Percentiles rank a stretch among this genome's conserved stretches.
Conservation (phyloP, 768 basidiomycete species). For the Antrodiella citrinella region DNA sequence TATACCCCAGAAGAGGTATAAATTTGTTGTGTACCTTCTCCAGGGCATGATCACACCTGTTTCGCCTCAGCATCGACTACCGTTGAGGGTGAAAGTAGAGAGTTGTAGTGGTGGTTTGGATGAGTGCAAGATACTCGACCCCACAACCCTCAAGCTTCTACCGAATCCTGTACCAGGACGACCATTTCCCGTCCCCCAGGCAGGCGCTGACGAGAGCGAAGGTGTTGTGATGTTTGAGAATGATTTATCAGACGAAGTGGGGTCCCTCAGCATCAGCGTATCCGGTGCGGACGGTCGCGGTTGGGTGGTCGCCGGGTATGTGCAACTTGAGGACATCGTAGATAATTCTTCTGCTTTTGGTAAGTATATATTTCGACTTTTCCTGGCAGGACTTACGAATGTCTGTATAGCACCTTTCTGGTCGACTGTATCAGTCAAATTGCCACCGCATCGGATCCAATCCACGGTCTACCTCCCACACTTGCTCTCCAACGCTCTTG, state of each 20-base stretch:
- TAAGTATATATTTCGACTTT: no score
- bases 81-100: constrained; percentile 40
- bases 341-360: constrained; percentile 32
- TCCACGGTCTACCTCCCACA: constrained; percentile 44
- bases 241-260: constrained; percentile 13
- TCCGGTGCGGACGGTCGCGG: constrained; percentile 44
- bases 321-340: constrained; percentile 23
- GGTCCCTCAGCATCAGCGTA: constrained; percentile 42
- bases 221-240: constrained; percentile 61
- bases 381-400: no score
- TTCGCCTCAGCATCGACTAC: constrained; percentile 37
- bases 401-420: constrained; percentile 6
- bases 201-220: constrained; percentile 70
- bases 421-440: constrained; percentile 6
- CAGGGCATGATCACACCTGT: constrained; percentile 46
- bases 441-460: constrained; percentile 25
- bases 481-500: constrained; percentile 49
- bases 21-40: constrained; percentile 52
- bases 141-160: constrained; percentile 48
- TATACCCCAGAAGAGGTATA: constrained; percentile 19
- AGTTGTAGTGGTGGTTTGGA: constrained; percentile 29
- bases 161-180: constrained; percentile 48
- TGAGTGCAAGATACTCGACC: constrained; percentile 20
- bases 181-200: constrained; percentile 57
- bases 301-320: constrained; percentile 56